Evolutionary conservation across 2,329 filamentous ascomycete genomes (phyloP).

Genomic region (Xylariales sp.): DNA sequence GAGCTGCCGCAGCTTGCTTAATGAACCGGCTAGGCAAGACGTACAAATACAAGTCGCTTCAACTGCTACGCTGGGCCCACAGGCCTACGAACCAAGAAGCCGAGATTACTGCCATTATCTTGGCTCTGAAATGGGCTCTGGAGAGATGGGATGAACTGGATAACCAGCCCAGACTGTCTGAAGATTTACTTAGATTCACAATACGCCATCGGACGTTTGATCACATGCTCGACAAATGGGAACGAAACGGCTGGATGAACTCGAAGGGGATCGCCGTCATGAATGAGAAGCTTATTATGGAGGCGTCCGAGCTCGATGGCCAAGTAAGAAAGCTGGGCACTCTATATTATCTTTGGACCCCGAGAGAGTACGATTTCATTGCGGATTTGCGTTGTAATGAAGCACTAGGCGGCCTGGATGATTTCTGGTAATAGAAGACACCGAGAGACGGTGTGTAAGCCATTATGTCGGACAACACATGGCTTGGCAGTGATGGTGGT

Average conservation of each 20-base stretch:
- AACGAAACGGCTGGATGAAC: no score
- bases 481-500: no score
- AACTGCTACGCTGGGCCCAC: neutral
- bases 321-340: neutral
- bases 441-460: no score
- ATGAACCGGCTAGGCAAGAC: neutral
- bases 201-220: no score
- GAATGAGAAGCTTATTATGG: no score
- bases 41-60: neutral
- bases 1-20: slow-evolving; percentile 26
- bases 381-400: neutral
- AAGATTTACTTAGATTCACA: no score
- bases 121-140: slow-evolving; percentile 19
- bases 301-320: neutral
- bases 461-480: no score
- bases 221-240: no score
- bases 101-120: slow-evolving; percentile 3
- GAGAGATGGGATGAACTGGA: slow-evolving; percentile 12
- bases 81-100: slow-evolving; percentile 11
- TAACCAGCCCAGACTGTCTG: slow-evolving; percentile 13
- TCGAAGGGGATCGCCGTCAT: no score
- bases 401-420: neutral
- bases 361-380: neutral
- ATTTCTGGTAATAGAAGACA: no score
- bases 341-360: neutral